Evolutionary conservation across 2,329 filamentous ascomycete genomes (phyloP), one percentile per base, ranked within the genome.

Genomic region (Microcyclosporella mali): DNA sequence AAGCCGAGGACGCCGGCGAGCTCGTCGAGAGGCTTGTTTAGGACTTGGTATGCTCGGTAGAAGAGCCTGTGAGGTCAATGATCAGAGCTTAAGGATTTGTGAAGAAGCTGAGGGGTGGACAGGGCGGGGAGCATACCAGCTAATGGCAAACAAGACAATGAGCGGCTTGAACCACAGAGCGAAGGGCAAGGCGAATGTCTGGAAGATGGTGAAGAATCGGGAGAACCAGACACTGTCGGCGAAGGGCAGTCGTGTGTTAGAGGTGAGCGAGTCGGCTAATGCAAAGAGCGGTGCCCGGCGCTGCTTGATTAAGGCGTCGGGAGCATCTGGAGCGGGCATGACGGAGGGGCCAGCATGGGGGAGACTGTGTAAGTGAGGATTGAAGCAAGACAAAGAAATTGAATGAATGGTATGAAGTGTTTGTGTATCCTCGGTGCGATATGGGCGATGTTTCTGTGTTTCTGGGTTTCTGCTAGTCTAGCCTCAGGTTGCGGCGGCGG

Each of bases 1-100:
- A 97, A 82, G 46, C 90, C 55, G 36, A 98, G 80, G 37, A 95
- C 86, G 56, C 82, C 82, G 57, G 97, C 89, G 36, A 98, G 79
- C 51, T 94, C 82, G 44, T 90, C 86, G 43, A 95, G 88, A 17
- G 90, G 88, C 57, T 90, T 95, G 68, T 86, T 84, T 41, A 95
- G 75, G 29, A 94, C 92, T 62, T 89, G 85, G 70, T 85, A 88
- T 49, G 88, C 86, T 61, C 92, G 83, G 64, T 86, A 84, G 46
- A 88, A 74, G 48, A 95, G 77, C 57, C 56, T 56, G 45, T 10
- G 33, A 16, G 27, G 29, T 30, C 14, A 1, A 11, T 7, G 16
- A 38, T 17, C 39, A 35, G 6, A 34, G 31, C 16, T 12, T 16
- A 9, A 37, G 29, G 18, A 14, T 33, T 11, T 40, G 19, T 25